A percentile compares a stretch with the other conserved stretches of the same genome.
These are phyloP conservation scores for Medicago lupulina DNA, from an alignment of 306 rosid species.

Conservation along the genomic window DNA sequence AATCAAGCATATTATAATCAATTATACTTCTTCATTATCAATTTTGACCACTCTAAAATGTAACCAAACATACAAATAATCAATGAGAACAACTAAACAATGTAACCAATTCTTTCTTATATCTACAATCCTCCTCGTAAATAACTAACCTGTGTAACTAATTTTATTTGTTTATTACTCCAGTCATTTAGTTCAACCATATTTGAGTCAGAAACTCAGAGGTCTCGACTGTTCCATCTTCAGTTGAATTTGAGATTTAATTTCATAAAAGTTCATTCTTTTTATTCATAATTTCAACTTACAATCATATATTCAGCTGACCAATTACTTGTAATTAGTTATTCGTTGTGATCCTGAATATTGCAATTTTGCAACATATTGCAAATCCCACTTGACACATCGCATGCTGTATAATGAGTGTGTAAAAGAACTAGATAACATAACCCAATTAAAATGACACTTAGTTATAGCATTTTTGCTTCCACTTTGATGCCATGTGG, in stretches of 20 bases:
- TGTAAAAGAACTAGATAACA: not conserved
- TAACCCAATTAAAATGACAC: not conserved
- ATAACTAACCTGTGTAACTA: too few relatives aligned
- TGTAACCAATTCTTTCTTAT: too few relatives aligned
- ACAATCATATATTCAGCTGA: not conserved
- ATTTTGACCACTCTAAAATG: too few relatives aligned
- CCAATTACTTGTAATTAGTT: slow-evolving; percentile 11
- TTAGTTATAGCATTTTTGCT: not conserved
- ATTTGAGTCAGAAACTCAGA: too few relatives aligned
- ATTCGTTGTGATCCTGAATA: not conserved
- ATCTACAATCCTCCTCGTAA: too few relatives aligned
- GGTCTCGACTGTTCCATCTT: not conserved
- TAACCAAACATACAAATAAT: too few relatives aligned
- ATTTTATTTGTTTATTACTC: too few relatives aligned
- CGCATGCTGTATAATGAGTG: not conserved
- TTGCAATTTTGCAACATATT: not conserved
- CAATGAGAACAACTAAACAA: too few relatives aligned
- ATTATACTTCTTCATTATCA: too few relatives aligned
- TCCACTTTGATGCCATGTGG: not conserved
- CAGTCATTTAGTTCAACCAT: too few relatives aligned
- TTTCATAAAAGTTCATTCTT: not conserved
- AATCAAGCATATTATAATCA: too few relatives aligned
- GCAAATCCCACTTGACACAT: not conserved
- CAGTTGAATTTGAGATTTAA: not conserved
- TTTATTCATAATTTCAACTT: not conserved